Conservation (phyloP, 805 yeast genomes). For the Ogataea nonfermentans region DNA sequence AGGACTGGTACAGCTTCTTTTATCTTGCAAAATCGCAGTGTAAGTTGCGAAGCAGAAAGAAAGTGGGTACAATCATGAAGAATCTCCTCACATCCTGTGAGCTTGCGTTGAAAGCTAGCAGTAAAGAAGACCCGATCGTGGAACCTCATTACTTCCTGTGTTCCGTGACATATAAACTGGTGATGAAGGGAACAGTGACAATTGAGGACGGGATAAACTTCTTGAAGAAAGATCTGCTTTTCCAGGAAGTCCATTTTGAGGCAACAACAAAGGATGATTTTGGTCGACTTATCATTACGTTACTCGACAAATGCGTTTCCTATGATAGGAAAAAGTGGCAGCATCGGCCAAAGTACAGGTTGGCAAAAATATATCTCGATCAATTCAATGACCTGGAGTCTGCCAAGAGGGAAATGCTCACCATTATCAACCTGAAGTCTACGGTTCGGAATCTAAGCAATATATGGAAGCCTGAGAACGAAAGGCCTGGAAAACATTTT, state of each 20-base stretch:
- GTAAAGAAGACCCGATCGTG: slow-evolving; percentile 53
- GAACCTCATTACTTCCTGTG: slow-evolving; percentile 78
- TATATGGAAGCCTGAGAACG: slow-evolving; percentile 92
- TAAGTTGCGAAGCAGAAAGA: slow-evolving; percentile 39
- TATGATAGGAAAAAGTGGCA: slow-evolving; percentile 89
- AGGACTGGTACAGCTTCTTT: slow-evolving; percentile 63
- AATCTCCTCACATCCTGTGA: slow-evolving; percentile 45
- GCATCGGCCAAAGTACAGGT: slow-evolving; percentile 74
- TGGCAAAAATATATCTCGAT: slow-evolving; percentile 60
- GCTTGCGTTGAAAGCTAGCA: slow-evolving; percentile 38
- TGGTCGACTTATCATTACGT: slow-evolving; percentile 40
- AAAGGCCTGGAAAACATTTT: slow-evolving; percentile 91
- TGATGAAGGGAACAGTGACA: slow-evolving; percentile 36
- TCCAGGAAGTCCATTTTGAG: slow-evolving; percentile 16
- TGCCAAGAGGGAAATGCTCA: slow-evolving; percentile 65
- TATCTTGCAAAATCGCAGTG: slow-evolving; percentile 56
- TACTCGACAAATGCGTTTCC: slow-evolving; percentile 46
- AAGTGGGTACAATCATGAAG: slow-evolving; percentile 35
- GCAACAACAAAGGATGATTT: slow-evolving; percentile 31
- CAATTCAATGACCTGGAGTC: slow-evolving; percentile 49
- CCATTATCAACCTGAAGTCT: slow-evolving; percentile 62
- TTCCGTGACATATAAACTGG: slow-evolving; percentile 57
- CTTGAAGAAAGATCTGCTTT: slow-evolving; percentile 39
- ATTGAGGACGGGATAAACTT: slow-evolving; percentile 38
- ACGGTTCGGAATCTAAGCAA: slow-evolving; percentile 69